phyloP scores from a whole-genome alignment of 1,284 basidiomycete species.

The Chiua sp. region DNA sequence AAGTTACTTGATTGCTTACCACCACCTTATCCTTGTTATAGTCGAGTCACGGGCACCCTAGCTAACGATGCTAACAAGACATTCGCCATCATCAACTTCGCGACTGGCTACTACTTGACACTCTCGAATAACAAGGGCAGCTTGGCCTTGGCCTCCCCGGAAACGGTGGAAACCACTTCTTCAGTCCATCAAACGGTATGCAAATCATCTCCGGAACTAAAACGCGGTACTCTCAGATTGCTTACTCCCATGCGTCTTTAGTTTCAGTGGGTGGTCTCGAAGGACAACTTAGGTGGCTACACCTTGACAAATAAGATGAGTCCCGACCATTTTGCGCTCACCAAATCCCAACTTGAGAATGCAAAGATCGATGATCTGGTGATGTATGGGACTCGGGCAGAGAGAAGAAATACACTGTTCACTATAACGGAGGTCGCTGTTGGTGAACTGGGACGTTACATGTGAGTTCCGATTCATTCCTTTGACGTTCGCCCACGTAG shows the following conservation, averaged over 20 bases:
- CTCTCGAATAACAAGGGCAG: constrained; percentile 3
- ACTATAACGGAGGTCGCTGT: constrained; percentile 5
- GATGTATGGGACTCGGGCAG: constrained; percentile 5
- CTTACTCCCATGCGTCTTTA: too few species aligned
- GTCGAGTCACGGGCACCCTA: constrained; percentile 5
- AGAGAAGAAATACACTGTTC: constrained; percentile 9
- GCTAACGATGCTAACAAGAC: background rate
- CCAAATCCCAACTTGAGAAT: background rate
- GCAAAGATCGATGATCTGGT: background rate
- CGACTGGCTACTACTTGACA: constrained; percentile 13
- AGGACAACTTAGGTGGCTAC: constrained; percentile 4
- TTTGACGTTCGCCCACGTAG: too few species aligned
- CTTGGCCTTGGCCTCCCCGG: constrained; percentile 7
- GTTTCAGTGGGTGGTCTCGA: constrained; percentile 12
- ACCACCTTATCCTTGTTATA: background rate
- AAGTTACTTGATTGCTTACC: background rate
- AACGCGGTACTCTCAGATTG: too few species aligned
- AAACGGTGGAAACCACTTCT: constrained; percentile 5
- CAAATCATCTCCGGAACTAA: background rate
- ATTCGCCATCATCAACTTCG: constrained; percentile 13
- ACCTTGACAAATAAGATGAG: constrained; percentile 10
- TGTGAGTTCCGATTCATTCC: background rate
- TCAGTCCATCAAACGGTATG: constrained; percentile 4
- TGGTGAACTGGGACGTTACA: constrained; percentile 8
- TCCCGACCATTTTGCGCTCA: constrained; percentile 8